A percentile compares a stretch with the other conserved stretches of the same genome.
Conservation (phyloP, 2,329 filamentous ascomycete genomes). For the Acarospora socialis region DNA sequence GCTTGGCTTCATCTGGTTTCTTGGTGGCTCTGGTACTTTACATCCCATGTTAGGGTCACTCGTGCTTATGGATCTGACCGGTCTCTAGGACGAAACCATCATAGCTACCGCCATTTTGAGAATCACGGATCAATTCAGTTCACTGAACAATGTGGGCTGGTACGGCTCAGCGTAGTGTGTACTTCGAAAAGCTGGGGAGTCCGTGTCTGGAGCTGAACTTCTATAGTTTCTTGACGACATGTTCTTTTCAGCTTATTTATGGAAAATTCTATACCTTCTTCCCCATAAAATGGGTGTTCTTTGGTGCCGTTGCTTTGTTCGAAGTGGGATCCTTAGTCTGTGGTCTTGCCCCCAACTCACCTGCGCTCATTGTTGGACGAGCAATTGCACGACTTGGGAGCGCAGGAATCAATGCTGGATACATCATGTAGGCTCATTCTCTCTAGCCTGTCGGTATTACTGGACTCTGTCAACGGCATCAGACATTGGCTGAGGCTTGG, state of each 20-base stretch:
- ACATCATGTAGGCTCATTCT: too few relatives aligned
- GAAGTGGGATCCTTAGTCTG: conserved; percentile 33
- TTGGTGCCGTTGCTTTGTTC: conserved; percentile 27
- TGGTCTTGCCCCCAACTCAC: conserved; percentile 20
- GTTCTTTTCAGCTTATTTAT: conserved; percentile 21
- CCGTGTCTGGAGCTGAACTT: too few relatives aligned
- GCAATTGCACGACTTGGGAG: conserved; percentile 22
- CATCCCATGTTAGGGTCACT: too few relatives aligned
- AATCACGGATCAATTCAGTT: conserved; percentile 19
- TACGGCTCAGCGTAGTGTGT: conserved; percentile 26
- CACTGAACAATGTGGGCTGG: conserved; percentile 22
- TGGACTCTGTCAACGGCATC: too few relatives aligned
- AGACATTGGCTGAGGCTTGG: too few relatives aligned
- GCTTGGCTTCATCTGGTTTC: conserved; percentile 14
- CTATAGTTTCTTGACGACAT: conserved; percentile 30
- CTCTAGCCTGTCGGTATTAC: too few relatives aligned
- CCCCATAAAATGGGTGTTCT: conserved; percentile 29
- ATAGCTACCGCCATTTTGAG: conserved; percentile 22
- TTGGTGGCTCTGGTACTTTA: too few relatives aligned
- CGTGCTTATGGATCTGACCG: too few relatives aligned
- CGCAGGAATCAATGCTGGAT: conserved; percentile 12
- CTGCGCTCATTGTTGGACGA: conserved; percentile 21
- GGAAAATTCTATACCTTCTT: conserved; percentile 34
- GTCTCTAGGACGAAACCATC: conserved; percentile 20
- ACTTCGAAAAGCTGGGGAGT: too few relatives aligned